Evolutionary conservation across 2,329 filamentous ascomycete species (phyloP).

Genomic region (Aspergillus hiratsukae): DNA sequence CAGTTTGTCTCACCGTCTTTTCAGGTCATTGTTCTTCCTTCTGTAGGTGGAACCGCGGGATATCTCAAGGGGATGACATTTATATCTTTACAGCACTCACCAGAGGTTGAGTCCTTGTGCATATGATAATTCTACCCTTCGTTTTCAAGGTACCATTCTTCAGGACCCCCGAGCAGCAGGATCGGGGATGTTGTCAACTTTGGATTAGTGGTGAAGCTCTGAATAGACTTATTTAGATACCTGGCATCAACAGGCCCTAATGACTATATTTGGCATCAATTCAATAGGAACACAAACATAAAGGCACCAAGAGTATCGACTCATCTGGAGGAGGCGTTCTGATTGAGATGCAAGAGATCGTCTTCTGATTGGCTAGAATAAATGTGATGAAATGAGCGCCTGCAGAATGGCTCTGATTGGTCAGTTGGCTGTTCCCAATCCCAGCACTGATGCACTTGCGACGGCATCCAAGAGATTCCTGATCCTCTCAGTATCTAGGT

Average conservation of each 20-base stretch:
- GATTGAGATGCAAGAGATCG: background rate
- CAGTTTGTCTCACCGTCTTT: background rate
- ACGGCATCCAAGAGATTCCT: background rate
- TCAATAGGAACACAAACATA: background rate
- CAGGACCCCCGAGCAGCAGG: background rate
- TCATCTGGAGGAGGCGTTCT: background rate
- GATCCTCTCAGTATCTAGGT: background rate
- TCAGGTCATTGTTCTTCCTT: background rate
- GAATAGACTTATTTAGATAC: background rate
- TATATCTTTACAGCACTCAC: too few relatives aligned
- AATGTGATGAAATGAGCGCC: slow-evolving; percentile 25
- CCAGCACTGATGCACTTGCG: background rate
- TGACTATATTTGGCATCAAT: background rate
- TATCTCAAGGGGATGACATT: background rate
- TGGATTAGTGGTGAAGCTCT: background rate
- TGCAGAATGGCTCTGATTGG: slow-evolving; percentile 28
- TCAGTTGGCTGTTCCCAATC: background rate
- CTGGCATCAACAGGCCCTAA: background rate
- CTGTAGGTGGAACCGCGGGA: background rate
- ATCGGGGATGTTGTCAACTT: background rate
- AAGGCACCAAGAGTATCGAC: background rate
- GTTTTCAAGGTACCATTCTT: background rate
- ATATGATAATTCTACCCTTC: background rate
- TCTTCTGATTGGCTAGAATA: slow-evolving; percentile 2
- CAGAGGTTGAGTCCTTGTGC: too few relatives aligned